Evolutionary conservation across 1,139 yeast species (phyloP).

Genomic region (Taiozyma sp.): DNA sequence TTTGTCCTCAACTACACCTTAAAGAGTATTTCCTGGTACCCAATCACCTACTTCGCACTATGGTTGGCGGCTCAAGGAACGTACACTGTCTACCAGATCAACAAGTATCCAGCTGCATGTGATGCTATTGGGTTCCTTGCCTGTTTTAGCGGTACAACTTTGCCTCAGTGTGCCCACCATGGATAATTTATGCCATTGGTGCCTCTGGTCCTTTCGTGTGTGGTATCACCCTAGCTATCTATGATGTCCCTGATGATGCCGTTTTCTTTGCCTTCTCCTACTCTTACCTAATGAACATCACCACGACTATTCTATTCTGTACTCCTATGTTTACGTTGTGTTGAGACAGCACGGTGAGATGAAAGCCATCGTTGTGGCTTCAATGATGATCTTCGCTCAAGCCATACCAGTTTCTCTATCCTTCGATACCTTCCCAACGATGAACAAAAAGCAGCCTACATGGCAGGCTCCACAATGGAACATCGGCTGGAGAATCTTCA

Average conservation of each 20-base stretch:
- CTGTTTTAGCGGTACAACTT: conserved; percentile 6
- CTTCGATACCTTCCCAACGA: conserved; percentile 13
- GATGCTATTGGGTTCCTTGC: conserved; percentile 9
- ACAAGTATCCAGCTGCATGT: conserved; percentile 15
- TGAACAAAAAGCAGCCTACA: conserved; percentile 45
- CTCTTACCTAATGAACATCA: conserved; percentile 28
- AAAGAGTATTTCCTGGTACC: conserved; percentile 7
- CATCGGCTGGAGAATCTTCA: conserved; percentile 46
- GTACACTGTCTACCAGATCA: conserved; percentile 15
- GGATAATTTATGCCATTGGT: conserved; percentile 17
- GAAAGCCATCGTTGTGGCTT: conserved; percentile 7
- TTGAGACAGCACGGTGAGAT: conserved; percentile 3
- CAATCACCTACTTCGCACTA: conserved; percentile 14
- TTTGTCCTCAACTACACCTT: conserved; percentile 2
- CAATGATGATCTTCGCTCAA: conserved; percentile 9
- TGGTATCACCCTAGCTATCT: conserved; percentile 29
- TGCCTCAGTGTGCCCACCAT: conserved; percentile 27
- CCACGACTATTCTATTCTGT: conserved; percentile 1
- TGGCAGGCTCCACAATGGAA: conserved; percentile 45
- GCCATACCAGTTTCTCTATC: conserved; percentile 15
- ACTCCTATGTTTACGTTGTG: conserved; percentile 2
- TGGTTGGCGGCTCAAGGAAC: conserved; percentile 12
- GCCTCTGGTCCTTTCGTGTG: conserved; percentile 12
- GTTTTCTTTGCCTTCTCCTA: conserved; percentile 26
- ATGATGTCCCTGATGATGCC: conserved; percentile 29